A percentile compares a stretch with the other conserved stretches of the same genome.
Evolutionary conservation across 1,284 basidiomycete species (phyloP).

Genomic region (Austroboletus niveus): DNA sequence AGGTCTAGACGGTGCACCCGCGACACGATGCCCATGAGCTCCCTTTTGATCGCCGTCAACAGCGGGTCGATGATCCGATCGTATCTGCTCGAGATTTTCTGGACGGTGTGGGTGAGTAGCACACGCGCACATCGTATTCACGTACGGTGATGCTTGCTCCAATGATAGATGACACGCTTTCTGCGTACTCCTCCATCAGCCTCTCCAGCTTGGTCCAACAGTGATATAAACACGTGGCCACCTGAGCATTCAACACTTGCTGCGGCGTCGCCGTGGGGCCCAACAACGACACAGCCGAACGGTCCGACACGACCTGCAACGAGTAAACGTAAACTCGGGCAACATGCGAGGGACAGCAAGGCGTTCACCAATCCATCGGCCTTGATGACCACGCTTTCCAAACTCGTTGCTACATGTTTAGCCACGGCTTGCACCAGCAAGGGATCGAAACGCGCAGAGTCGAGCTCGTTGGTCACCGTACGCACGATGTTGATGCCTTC

Average conservation of each 20-base stretch:
- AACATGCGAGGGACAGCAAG: neutral
- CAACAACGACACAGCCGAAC: conserved; percentile 70
- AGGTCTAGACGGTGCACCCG: conserved; percentile 85
- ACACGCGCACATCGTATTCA: conserved; percentile 1
- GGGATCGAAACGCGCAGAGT: conserved; percentile 92
- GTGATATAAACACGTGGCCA: conserved; percentile 79
- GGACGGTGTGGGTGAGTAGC: conserved; percentile 2
- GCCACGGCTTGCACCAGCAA: conserved; percentile 79
- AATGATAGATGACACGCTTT: conserved; percentile 60
- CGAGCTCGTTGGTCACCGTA: conserved; percentile 84
- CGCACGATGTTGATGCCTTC: conserved; percentile 80
- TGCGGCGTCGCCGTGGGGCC: conserved; percentile 79
- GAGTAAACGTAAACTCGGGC: neutral
- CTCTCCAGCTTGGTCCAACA: conserved; percentile 70
- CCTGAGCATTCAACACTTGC: conserved; percentile 71
- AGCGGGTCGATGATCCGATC: conserved; percentile 69
- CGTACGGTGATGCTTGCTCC: conserved; percentile 61
- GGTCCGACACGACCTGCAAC: conserved; percentile 68
- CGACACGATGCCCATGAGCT: conserved; percentile 73
- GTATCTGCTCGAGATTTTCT: conserved; percentile 64
- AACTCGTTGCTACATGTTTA: conserved; percentile 61
- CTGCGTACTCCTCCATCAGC: conserved; percentile 69
- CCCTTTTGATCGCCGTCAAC: conserved; percentile 71
- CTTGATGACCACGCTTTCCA: conserved; percentile 64
- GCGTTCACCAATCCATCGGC: conserved; percentile 65